Evolutionary conservation across 2,329 filamentous ascomycete species (phyloP), one percentile per base, ranked within the genome.

Genomic region (Ophiocordyceps sinensis): DNA sequence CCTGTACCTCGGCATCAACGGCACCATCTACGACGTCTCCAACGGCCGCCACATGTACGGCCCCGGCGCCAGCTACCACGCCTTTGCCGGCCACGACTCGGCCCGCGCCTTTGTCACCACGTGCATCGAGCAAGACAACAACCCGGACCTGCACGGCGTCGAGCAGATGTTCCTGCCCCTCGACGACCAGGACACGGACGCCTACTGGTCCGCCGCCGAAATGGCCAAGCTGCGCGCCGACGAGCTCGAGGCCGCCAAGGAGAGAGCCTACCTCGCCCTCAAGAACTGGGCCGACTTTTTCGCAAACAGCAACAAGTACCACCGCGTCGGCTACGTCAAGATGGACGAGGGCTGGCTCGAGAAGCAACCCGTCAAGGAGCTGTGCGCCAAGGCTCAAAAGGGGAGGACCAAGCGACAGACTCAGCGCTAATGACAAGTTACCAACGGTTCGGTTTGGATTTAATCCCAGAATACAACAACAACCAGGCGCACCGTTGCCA

Each of bases 1-100:
- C 7, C 77, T 96, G 58, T 94, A 94, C 66, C 74, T 98, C 42
- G 86, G 87, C 47, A 78, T 98, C 53, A 89, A 91, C 66, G 81
- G 83, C 54, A 84, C 77, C 43, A 84, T 93, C 63, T 91, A 82
- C 70, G 85, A 93, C 61, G 85, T 93, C 34, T 75, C 75, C n/a
- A 63, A 71, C 28, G 79, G 78, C 41, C 69, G 75, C 51, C 61
- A 72, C 59, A 67, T 82, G 62, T 91, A 91, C 66, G 85, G 85
- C 1, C 81, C 88, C 0, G 87, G 86, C 26, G 91, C 88, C 5
- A 78, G 77, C 31, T 98, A 98, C 68, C 72, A 79, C 53, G 80
- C 82, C 64, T 94, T 98, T 60, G 77, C 87, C 0, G 91, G 89
- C 45, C 72, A 73, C 46, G 91, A 98, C 62, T 88, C 89, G 29